These are phyloP conservation scores for Epichloe glyceriae DNA, from an alignment of 2,329 filamentous ascomycete species.

Conservation along the genomic window DNA sequence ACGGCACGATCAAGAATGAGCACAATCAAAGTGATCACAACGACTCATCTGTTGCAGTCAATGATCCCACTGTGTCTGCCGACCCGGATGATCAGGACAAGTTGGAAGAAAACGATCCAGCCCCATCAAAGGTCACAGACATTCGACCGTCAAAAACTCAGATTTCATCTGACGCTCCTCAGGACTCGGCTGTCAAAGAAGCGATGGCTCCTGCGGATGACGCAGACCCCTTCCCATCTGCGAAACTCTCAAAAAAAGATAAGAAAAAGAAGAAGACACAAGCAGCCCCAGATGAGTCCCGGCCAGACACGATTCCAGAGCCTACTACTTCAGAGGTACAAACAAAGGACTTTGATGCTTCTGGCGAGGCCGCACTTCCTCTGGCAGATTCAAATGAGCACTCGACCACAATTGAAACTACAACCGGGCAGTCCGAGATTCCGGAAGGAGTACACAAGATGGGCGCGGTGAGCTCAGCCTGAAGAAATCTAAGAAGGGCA, in stretches of 20 bases:
- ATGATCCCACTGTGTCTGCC: background rate
- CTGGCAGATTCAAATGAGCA: slow-evolving; percentile 7
- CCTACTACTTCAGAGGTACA: background rate
- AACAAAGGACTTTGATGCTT: background rate
- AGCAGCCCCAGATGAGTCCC: slow-evolving; percentile 9
- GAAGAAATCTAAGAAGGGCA: slow-evolving; percentile 19
- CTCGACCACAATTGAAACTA: slow-evolving; percentile 4
- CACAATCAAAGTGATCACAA: background rate
- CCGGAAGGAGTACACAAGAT: slow-evolving; percentile 16
- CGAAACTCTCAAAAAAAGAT: slow-evolving; percentile 21
- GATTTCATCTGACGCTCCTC: background rate
- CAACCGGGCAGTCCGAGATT: slow-evolving; percentile 1
- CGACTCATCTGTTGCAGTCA: background rate
- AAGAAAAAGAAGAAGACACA: slow-evolving; percentile 23
- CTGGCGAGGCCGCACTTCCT: background rate
- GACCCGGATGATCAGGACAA: background rate
- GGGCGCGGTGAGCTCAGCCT: slow-evolving; percentile 17
- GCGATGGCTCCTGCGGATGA: slow-evolving; percentile 1
- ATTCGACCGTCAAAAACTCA: background rate
- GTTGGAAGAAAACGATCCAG: background rate
- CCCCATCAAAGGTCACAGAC: background rate
- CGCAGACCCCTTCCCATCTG: slow-evolving; percentile 6
- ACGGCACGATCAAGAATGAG: background rate
- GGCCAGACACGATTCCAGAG: slow-evolving; percentile 4
- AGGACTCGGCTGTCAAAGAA: background rate